These are phyloP conservation scores for Ilyonectria destructans DNA, from an alignment of 2,329 filamentous ascomycete genomes.

Conservation along the genomic window DNA sequence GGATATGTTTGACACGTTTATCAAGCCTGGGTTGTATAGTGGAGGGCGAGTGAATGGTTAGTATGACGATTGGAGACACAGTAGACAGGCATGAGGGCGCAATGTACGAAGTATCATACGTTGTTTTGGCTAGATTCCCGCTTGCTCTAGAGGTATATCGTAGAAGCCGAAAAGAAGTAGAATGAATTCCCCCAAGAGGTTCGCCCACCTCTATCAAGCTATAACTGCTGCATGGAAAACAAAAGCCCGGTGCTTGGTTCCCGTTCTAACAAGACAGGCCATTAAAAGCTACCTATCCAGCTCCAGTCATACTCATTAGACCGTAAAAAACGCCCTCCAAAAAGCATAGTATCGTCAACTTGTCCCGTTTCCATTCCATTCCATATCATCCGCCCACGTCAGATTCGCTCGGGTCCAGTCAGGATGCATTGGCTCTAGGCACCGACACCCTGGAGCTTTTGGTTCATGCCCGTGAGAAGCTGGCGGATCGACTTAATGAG, in stretches of 20 bases:
- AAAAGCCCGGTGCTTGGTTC: constrained; percentile 16
- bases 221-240: constrained; percentile 18
- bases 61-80: not conserved
- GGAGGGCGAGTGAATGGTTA: not conserved
- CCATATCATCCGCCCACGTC: not conserved
- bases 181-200: constrained; percentile 31
- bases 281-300: constrained; percentile 38
- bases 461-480: constrained; percentile 59
- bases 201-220: constrained; percentile 12
- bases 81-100: constrained; percentile 9
- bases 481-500: constrained; percentile 60
- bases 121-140: constrained; percentile 41
- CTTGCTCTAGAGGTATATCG: constrained; percentile 50
- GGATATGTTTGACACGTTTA: not conserved
- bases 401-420: not conserved
- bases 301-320: constrained; percentile 47
- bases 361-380: constrained; percentile 32
- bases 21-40: not conserved
- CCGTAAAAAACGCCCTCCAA: constrained; percentile 45
- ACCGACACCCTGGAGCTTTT: constrained; percentile 52
- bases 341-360: constrained; percentile 36
- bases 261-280: constrained; percentile 26
- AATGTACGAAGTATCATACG: constrained; percentile 31
- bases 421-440: constrained; percentile 3
- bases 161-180: constrained; percentile 37